phyloP scores from a whole-genome alignment of 352 stramenopile genomes.

The Phytophthora podocarpi region DNA sequence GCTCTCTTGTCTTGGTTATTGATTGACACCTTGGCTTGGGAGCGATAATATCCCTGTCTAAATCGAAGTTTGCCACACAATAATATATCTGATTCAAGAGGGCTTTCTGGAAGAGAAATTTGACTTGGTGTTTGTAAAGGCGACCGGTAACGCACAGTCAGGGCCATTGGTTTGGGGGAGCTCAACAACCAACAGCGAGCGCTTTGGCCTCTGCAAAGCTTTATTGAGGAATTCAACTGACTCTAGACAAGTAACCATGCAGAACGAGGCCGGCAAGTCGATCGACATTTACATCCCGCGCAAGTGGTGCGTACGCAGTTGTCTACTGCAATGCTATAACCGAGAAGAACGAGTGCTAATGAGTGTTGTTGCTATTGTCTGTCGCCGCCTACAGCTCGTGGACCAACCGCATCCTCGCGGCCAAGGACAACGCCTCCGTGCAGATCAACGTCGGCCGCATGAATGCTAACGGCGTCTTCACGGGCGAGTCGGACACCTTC shows the following conservation, averaged over 20 bases:
- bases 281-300: constrained; percentile 99
- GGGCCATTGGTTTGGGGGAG: constrained; percentile 71
- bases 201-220: not conserved
- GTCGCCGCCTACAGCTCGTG: constrained; percentile 85
- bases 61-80: constrained; percentile 17
- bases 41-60: constrained; percentile 7
- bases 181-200: not conserved
- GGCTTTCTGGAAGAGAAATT: not conserved
- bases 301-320: constrained; percentile 90
- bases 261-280: constrained; percentile 97
- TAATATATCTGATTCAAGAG: constrained; percentile 9
- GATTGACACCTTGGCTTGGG: not conserved
- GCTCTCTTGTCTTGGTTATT: constrained; percentile 13
- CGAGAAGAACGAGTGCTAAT: constrained; percentile 1
- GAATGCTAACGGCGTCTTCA: constrained; percentile 96
- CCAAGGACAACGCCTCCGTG: constrained; percentile 98
- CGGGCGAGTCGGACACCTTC: constrained; percentile 95
- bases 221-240: constrained; percentile 72
- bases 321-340: no score
- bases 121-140: constrained; percentile 49
- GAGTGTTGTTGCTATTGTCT: not conserved
- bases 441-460: constrained; percentile 99
- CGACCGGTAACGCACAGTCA: constrained; percentile 87
- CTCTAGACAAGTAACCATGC: constrained; percentile 89
- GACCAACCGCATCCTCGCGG: constrained; percentile 98